Base-by-base conservation (phyloP, 148 eudicot species). In the Silene conica region DNA sequence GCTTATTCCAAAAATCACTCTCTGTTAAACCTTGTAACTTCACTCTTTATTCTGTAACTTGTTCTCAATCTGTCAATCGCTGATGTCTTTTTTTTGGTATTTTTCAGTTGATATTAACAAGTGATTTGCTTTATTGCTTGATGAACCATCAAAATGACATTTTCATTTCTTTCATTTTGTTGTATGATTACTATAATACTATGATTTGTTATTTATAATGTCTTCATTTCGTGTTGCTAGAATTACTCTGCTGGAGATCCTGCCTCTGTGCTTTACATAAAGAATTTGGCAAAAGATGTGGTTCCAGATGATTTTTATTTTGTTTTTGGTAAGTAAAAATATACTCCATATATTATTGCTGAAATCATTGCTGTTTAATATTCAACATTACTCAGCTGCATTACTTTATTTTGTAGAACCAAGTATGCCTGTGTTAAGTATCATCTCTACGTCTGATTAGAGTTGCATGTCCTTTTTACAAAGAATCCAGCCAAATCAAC, bases 251-350 rank as follows among this genome's bases (percentile, higher is more conserved):
- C 97, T 85, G 98, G 98, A 72, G 87, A 88, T 79, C 97, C 96
- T 63, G 81, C 90, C 57, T 74, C 79, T 34, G 90, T 88, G 63
- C 72, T 95, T 77, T 95, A 92, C 86, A 82, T 95, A 77, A 95
- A 95, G 84, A 95, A 95, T 83, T 84, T 95, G 85, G 91, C 96
- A 20, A 95, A 95, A 80, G 98, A 92, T 74, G 98, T 92, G 82
- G 82, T 85, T 54, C 77, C 63, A 8, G 90, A 92, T 73, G 98
- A 95, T 80, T 88, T 95, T 67, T 84, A 85, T 83, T 90, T 65
- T 63, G 76, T 92, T 77, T 95, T 95, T 67, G 98, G 98, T 90
- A 67, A 72, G 84, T 75, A 9, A 54, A 46, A 63, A 58, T n/a
- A 48, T 16, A 18, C 74, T 48, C 43, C 43, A 15, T 19, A 10